These are phyloP conservation scores for Pyrenophora teres DNA, from an alignment of 2,329 filamentous ascomycete species.

Conservation along the genomic window DNA sequence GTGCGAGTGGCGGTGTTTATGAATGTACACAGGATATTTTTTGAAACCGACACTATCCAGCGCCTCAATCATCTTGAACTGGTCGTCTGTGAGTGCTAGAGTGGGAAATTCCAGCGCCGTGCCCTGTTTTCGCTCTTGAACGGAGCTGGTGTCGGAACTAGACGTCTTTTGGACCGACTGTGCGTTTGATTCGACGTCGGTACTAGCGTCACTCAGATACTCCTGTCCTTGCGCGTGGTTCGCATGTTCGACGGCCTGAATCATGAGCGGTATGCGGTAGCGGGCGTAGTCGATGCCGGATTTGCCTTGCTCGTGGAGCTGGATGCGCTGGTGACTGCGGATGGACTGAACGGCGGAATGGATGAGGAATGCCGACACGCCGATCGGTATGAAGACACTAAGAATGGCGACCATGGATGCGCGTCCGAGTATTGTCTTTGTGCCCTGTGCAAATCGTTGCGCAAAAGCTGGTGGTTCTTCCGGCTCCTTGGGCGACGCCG, in stretches of 20 bases:
- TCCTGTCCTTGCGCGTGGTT: constrained; percentile 71
- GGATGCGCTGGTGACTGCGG: constrained; percentile 74
- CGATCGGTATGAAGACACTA: constrained; percentile 73
- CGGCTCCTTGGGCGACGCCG: constrained; percentile 57
- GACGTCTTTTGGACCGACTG: constrained; percentile 21
- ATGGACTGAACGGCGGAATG: constrained; percentile 79
- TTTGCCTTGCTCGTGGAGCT: constrained; percentile 72
- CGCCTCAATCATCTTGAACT: constrained; percentile 83
- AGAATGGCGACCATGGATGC: constrained; percentile 70
- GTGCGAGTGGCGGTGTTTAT: constrained; percentile 76
- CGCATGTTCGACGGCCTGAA: constrained; percentile 75
- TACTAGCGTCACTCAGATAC: constrained; percentile 65
- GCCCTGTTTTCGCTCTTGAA: constrained; percentile 37
- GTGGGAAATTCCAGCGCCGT: constrained; percentile 63
- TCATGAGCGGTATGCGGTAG: constrained; percentile 72
- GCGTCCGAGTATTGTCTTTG: constrained; percentile 53
- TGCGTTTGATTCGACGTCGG: constrained; percentile 43
- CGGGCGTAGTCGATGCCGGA: constrained; percentile 69
- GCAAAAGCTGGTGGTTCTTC: constrained; percentile 43
- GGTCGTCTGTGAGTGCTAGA: constrained; percentile 75
- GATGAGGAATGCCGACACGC: constrained; percentile 70
- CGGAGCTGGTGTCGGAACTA: constrained; percentile 29
- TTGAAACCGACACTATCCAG: constrained; percentile 68
- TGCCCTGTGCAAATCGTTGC: constrained; percentile 42
- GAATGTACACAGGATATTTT: constrained; percentile 72